Conservation (phyloP, 2,329 filamentous ascomycete genomes). For the Alternaria sp. region DNA sequence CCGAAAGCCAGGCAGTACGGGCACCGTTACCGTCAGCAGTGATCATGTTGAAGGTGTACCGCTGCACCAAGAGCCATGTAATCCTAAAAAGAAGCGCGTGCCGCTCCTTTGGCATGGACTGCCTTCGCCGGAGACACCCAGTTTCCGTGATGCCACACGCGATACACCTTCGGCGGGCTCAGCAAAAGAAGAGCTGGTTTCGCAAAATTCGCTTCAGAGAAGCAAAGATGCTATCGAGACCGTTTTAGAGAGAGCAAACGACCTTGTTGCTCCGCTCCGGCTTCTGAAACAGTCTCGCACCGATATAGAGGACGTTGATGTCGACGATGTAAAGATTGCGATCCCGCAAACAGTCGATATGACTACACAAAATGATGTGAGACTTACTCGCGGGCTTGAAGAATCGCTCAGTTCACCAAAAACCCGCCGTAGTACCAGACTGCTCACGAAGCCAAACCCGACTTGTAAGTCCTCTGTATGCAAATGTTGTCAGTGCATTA, state of each 20-base stretch:
- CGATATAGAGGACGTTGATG: neutral
- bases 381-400: conserved; percentile 11
- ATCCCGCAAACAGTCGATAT: neutral
- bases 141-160: neutral
- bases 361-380: conserved; percentile 1
- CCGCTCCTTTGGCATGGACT: conserved; percentile 19
- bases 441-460: neutral
- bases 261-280: neutral
- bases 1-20: neutral
- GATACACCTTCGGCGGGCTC: neutral
- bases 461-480: neutral
- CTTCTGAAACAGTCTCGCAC: neutral
- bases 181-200: neutral
- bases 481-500: accelerated
- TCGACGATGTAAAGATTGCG: neutral
- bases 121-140: conserved; percentile 20
- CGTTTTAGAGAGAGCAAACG: neutral
- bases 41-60: too few relatives aligned
- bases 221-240: neutral
- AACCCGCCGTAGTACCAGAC: conserved; percentile 15
- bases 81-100: conserved; percentile 2
- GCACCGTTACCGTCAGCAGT: neutral
- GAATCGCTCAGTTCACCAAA: neutral
- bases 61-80: neutral
- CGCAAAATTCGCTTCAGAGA: neutral